Evolutionary conservation across 1,284 basidiomycete species (phyloP), one percentile per base, ranked within the genome.

Genomic region (Schizophyllum commune): DNA sequence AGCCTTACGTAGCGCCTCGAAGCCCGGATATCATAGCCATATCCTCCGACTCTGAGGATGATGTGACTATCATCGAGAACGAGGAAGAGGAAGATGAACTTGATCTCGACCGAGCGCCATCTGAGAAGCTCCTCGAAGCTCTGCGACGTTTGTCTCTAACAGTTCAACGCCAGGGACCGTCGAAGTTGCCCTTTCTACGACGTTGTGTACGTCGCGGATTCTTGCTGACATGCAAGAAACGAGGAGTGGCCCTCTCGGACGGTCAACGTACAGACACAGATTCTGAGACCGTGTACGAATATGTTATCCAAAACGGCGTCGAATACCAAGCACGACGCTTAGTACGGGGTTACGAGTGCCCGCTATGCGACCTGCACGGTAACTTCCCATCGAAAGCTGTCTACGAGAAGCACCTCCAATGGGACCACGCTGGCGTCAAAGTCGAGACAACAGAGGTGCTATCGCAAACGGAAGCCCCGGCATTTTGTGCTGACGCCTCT

Each of bases 311-410:
- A 59, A 4, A 11, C 52, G 20, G 32, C 33, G 27, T 47, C 61
- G 7, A 32, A 63, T 27, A 39, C 58, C 17, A 55, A 55, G 11
- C 54, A 22, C 32, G 47, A 57, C 4, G 57, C 63, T 1, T 58
- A 34, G 39, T 17, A 17, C 9, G 17, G 3, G 39, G 39, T 8
- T 57, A 51, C 8, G 63, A 65, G 54, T 91, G 88, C 67, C 88
- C 88, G 0, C 63, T 90, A 17, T 91, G 88, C 67, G 73, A 78
- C 55, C 66, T 86, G 3, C 77, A 84, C 57, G 75, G 76, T 5
- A 65, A 62, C 0, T 83, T 91, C 57, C 61, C 67, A 5, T 83
- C 79, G 13, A 74, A 72, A 22, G 76, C 73, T 19, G 79, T 84
- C 74, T 71, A 90, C 0, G 69, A 72, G 33, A 76, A 71, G 27